phyloP scores from a whole-genome alignment of 2,329 filamentous ascomycete genomes.

The Hypoxylon sp. region DNA sequence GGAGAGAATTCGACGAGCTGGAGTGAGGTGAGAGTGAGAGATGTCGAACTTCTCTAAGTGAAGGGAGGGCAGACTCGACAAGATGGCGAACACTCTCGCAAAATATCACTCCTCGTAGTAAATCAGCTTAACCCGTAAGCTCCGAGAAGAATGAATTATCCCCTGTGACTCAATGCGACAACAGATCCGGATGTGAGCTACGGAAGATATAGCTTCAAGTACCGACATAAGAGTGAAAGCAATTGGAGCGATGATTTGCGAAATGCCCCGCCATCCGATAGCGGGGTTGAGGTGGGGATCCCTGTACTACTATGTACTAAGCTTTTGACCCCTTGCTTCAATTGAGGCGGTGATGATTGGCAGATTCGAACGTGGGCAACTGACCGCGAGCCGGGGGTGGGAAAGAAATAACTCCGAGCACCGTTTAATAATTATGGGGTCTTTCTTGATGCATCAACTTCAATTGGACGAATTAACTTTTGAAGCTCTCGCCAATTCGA shows the following conservation, averaged over 20 bases:
- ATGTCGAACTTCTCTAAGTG: too few relatives aligned
- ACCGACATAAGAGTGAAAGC: slow-evolving; percentile 2
- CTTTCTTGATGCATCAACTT: slow-evolving; percentile 6
- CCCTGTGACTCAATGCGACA: slow-evolving; percentile 6
- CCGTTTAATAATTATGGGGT: neutral
- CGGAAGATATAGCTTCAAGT: too few relatives aligned
- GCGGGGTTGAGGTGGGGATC: slow-evolving; percentile 10
- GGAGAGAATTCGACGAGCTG: too few relatives aligned
- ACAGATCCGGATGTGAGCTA: too few relatives aligned
- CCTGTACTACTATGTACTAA: neutral
- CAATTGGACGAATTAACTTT: slow-evolving; percentile 25
- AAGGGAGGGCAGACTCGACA: neutral
- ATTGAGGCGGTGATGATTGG: slow-evolving; percentile 34
- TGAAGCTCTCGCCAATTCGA: slow-evolving; percentile 24
- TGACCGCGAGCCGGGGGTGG: neutral
- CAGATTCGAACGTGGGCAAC: slow-evolving; percentile 12
- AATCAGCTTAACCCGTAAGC: too few relatives aligned
- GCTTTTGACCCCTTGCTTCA: slow-evolving; percentile 1
- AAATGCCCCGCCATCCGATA: slow-evolving; percentile 27
- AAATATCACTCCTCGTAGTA: neutral
- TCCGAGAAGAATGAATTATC: too few relatives aligned
- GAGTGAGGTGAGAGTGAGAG: too few relatives aligned
- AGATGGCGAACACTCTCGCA: neutral
- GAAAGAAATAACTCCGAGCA: slow-evolving; percentile 17
- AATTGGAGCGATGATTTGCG: slow-evolving; percentile 8